Evolutionary conservation across 768 basidiomycete species (phyloP).

Genomic region (Pisolithus microcarpus): DNA sequence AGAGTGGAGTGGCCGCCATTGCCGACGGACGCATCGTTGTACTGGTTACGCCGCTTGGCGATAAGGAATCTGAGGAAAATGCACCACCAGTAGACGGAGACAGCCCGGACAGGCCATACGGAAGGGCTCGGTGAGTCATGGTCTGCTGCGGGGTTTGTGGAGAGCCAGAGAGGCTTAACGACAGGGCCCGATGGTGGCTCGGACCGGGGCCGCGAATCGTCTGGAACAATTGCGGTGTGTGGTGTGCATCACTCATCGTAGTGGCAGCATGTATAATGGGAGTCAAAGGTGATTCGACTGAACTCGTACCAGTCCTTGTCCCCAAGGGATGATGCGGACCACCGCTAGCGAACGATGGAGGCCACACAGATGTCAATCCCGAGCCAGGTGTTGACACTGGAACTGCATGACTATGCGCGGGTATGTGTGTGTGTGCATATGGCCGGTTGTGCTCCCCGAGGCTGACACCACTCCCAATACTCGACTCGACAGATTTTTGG

Average conservation of each 20-base stretch:
- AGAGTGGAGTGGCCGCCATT: neutral
- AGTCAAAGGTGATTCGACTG: neutral
- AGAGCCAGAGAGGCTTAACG: conserved; percentile 8
- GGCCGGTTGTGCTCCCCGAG: neutral
- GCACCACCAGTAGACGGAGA: neutral
- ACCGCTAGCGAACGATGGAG: conserved; percentile 18
- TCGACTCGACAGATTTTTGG: neutral
- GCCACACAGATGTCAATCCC: conserved; percentile 13
- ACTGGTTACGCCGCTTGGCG: no score
- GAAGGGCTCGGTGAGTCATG: neutral
- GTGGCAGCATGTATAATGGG: neutral
- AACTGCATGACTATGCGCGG: neutral
- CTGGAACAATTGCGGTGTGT: neutral
- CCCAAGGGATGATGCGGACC: neutral
- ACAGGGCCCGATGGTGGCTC: conserved; percentile 11
- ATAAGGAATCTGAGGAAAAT: no score
- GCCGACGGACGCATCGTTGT: neutral
- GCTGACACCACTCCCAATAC: neutral
- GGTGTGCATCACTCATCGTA: neutral
- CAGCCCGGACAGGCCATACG: neutral
- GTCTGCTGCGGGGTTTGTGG: conserved; percentile 10
- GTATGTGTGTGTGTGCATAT: neutral
- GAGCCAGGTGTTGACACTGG: conserved; percentile 3
- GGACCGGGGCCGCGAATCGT: conserved; percentile 1
- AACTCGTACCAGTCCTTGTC: neutral